Conservation (phyloP, 2,329 filamentous ascomycete genomes). For the Aureobasidium zeae region DNA sequence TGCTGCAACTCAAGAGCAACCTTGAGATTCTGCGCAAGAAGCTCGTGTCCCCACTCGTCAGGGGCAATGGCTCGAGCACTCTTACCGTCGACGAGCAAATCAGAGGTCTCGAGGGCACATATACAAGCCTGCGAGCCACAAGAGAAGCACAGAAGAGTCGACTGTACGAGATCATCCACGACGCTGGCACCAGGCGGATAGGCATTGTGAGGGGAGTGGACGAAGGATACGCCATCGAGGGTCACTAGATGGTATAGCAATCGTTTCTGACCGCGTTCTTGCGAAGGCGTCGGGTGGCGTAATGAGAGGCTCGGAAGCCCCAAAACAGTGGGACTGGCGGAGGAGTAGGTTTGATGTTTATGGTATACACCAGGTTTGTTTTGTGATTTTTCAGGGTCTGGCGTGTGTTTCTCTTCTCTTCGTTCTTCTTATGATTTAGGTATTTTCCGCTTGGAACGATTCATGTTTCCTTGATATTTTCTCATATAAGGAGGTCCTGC, state of each 20-base stretch:
- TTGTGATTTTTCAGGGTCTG: background rate
- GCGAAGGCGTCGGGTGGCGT: conserved; percentile 11
- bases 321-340: no score
- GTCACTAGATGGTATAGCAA: conserved; percentile 13
- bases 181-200: conserved; percentile 29
- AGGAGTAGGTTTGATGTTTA: background rate
- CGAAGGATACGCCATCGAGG: conserved; percentile 18
- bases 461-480: no score
- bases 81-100: conserved; percentile 80
- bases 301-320: background rate
- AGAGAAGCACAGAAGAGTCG: conserved; percentile 73
- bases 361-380: conserved; percentile 10
- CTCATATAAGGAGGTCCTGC: no score
- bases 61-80: conserved; percentile 57
- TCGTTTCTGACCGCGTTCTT: conserved; percentile 9
- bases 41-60: conserved; percentile 73
- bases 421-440: no score
- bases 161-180: conserved; percentile 71
- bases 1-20: conserved; percentile 75
- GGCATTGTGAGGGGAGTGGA: conserved; percentile 11
- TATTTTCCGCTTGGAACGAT: no score
- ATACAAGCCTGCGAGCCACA: conserved; percentile 65
- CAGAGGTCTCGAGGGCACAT: conserved; percentile 67
- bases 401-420: no score
- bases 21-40: conserved; percentile 77